Conservation (phyloP, 495 filamentous ascomycete genomes). For the Hyaloscypha finlandica region DNA sequence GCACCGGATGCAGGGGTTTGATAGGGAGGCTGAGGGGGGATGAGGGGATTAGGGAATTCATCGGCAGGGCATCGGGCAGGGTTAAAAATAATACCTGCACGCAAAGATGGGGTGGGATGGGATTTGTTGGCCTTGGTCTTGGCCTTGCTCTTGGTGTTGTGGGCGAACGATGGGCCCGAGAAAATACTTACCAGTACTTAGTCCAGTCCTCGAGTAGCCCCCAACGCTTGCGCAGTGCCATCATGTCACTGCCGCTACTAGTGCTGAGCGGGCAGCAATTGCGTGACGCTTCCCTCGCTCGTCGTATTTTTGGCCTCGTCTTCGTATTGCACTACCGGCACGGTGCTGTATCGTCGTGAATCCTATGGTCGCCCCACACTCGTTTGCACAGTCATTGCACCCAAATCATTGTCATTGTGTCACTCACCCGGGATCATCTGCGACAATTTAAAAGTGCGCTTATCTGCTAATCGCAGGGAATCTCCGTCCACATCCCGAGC, state of each 20-base stretch:
- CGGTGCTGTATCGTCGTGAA: not conserved
- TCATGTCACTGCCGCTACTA: not conserved
- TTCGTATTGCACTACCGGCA: not conserved
- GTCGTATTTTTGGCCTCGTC: not conserved
- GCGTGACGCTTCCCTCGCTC: not conserved
- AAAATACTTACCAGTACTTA: not conserved
- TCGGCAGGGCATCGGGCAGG: not conserved
- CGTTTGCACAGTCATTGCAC: not conserved
- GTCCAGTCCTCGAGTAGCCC: not conserved
- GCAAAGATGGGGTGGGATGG: not conserved
- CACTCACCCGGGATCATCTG: slow-evolving; percentile 10
- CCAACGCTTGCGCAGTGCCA: not conserved
- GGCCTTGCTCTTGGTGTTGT: not conserved
- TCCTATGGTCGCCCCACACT: not conserved
- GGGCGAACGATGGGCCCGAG: not conserved
- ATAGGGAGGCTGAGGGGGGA: too few species aligned
- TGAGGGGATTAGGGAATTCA: not conserved
- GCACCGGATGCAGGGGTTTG: not conserved
- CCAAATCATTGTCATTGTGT: not conserved
- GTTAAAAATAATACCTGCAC: not conserved
- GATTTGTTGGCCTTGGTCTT: not conserved
- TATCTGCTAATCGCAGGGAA: slow-evolving; percentile 21
- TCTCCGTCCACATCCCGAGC: slow-evolving; percentile 11
- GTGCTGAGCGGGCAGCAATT: not conserved
- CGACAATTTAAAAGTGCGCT: slow-evolving; percentile 13